These are phyloP conservation scores for Xylaria curta DNA, from an alignment of 495 filamentous ascomycete genomes.

Conservation along the genomic window DNA sequence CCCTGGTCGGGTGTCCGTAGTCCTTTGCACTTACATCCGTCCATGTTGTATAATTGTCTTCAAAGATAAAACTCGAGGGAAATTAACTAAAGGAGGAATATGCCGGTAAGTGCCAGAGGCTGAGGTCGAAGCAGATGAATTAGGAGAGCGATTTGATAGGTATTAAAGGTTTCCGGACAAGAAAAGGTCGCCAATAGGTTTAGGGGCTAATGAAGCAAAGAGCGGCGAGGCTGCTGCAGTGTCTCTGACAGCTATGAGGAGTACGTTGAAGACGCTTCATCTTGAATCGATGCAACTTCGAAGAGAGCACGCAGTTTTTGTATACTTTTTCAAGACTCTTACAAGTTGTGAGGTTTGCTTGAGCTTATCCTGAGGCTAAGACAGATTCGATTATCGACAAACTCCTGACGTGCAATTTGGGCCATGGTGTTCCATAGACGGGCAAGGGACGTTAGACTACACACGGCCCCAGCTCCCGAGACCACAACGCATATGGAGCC, in stretches of 20 bases:
- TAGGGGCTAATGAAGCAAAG: conserved; percentile 27
- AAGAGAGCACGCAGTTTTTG: conserved; percentile 38
- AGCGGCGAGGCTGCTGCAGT: conserved; percentile 35
- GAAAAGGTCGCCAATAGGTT: conserved; percentile 27
- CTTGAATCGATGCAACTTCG: conserved; percentile 26
- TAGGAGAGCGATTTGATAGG: conserved; percentile 22
- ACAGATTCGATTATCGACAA: conserved; percentile 21
- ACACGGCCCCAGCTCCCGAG: conserved; percentile 26
- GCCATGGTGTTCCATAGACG: conserved; percentile 23
- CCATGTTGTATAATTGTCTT: conserved; percentile 35
- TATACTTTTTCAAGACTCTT: conserved; percentile 29
- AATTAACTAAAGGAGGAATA: conserved; percentile 3
- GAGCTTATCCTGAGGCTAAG: conserved; percentile 24
- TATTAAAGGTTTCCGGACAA: conserved; percentile 25
- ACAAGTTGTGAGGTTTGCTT: conserved; percentile 12
- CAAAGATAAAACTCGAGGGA: conserved; percentile 24
- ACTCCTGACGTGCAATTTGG: conserved; percentile 16
- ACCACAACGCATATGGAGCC: conserved; percentile 11
- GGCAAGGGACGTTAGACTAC: conserved; percentile 26
- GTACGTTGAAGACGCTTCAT: conserved; percentile 35
- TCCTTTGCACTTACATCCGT: conserved; percentile 42
- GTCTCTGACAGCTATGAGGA: conserved; percentile 31
- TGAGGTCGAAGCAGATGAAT: conserved; percentile 1
- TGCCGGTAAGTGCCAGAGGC: background rate
- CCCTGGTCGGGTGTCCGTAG: conserved; percentile 13